phyloP scores from a whole-genome alignment of 179 eudicot species.

The Vitellaria paradoxa region DNA sequence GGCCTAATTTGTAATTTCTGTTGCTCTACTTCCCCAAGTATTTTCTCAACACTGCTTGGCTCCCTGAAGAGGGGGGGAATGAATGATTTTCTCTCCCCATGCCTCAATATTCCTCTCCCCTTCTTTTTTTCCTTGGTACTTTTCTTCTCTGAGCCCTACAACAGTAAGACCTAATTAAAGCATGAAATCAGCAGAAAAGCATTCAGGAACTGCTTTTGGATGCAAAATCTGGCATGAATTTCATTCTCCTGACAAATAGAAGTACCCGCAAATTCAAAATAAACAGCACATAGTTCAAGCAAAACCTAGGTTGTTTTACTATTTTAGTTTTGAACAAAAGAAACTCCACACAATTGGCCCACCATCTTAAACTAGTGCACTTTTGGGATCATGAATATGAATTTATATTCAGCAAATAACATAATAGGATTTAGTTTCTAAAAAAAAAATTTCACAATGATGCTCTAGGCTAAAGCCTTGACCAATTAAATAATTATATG shows the following conservation, averaged over 20 bases:
- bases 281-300: conserved; percentile 3
- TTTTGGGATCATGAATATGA: not conserved
- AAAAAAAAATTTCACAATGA: not conserved
- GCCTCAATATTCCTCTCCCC: conserved; percentile 50
- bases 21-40: conserved; percentile 81
- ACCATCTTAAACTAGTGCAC: not conserved
- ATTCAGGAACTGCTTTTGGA: not conserved
- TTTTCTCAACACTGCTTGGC: conserved; percentile 96
- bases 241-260: not conserved
- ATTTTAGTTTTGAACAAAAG: not conserved
- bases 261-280: not conserved
- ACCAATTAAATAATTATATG: not conserved
- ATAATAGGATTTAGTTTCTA: not conserved
- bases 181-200: not conserved
- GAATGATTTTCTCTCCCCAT: conserved; percentile 72
- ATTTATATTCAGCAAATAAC: not conserved
- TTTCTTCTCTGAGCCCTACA: conserved; percentile 70
- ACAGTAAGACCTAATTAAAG: not conserved
- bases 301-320: not conserved
- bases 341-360: not conserved
- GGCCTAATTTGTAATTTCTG: conserved; percentile 46
- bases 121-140: conserved; percentile 69
- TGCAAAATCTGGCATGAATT: not conserved
- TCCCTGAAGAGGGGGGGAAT: conserved; percentile 77
- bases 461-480: conserved; percentile 1